Evolutionary conservation across 1,284 basidiomycete species (phyloP).

Genomic region (Cryptococcus wingfieldii): DNA sequence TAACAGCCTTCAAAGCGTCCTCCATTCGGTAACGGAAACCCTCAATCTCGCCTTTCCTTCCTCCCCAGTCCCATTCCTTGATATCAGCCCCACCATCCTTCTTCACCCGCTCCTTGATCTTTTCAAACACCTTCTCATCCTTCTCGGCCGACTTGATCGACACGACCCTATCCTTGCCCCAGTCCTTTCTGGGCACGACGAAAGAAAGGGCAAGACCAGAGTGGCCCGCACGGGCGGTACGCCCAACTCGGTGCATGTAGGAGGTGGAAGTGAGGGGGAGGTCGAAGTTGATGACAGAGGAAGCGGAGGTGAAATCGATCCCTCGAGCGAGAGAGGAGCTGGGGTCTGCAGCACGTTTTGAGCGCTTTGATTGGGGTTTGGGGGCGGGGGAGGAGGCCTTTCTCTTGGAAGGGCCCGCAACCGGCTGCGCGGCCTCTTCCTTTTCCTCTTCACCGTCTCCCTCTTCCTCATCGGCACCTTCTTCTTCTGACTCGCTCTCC

Average conservation of each 20-base stretch:
- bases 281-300: conserved; percentile 98
- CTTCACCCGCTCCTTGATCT: conserved; percentile 68
- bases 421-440: neutral
- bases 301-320: conserved; percentile 94
- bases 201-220: conserved; percentile 91
- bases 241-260: conserved; percentile 94
- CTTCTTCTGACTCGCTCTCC: conserved; percentile 14
- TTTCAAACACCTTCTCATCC: conserved; percentile 73
- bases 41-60: conserved; percentile 73
- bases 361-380: conserved; percentile 12
- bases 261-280: conserved; percentile 81
- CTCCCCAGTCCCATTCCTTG: conserved; percentile 92
- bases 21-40: conserved; percentile 99
- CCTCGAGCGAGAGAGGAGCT: conserved; percentile 96
- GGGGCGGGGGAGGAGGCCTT: conserved; percentile 7
- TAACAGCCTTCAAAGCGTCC: conserved; percentile 86
- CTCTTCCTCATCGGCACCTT: conserved; percentile 16
- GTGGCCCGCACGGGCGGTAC: conserved; percentile 91
- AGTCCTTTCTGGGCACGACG: conserved; percentile 69
- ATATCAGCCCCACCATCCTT: conserved; percentile 66
- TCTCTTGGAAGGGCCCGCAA: conserved; percentile 22
- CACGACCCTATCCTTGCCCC: conserved; percentile 65
- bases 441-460: conserved; percentile 12
- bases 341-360: conserved; percentile 53
- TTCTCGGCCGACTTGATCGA: conserved; percentile 59